phyloP scores from a whole-genome alignment of 2,329 filamentous ascomycete genomes.

The Diplocarpon rosae region DNA sequence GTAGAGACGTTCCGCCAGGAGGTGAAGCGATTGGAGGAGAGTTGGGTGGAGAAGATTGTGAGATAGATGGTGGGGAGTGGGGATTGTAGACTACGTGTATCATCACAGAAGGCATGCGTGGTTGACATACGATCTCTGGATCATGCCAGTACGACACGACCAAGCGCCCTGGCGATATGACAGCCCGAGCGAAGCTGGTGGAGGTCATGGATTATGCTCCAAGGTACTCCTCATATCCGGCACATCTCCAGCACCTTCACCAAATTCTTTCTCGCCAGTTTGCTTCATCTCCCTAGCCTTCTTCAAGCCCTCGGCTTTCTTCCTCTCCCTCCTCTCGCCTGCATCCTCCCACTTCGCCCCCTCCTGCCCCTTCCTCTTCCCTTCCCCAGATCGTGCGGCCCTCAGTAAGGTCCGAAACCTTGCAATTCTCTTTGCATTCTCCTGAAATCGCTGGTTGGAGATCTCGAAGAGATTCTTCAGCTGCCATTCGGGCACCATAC shows the following conservation, averaged over 20 bases:
- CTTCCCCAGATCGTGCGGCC: constrained; percentile 9
- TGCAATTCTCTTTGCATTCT: constrained; percentile 57
- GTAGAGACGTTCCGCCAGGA: constrained; percentile 84
- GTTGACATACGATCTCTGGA: not conserved
- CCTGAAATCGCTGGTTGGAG: constrained; percentile 62
- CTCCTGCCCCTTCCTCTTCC: constrained; percentile 24
- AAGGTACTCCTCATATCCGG: not conserved
- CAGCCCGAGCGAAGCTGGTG: too few species aligned
- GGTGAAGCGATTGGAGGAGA: constrained; percentile 74
- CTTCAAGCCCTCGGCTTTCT: constrained; percentile 45
- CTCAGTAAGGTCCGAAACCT: constrained; percentile 43
- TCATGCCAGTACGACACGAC: not conserved
- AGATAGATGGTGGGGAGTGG: constrained; percentile 14
- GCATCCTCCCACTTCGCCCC: constrained; percentile 45
- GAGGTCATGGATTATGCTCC: constrained; percentile 5
- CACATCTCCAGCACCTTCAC: not conserved
- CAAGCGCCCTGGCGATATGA: too few species aligned
- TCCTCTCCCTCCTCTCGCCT: constrained; percentile 40
- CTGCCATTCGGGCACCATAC: constrained; percentile 55
- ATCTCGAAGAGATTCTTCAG: constrained; percentile 56
- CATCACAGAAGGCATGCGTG: constrained; percentile 9
- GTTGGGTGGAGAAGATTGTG: constrained; percentile 77
- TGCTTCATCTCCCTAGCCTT: constrained; percentile 28
- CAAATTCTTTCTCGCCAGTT: not conserved
- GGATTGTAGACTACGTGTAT: constrained; percentile 17